Conservation (phyloP, 2,329 filamentous ascomycete species). For the Penicillium sp. region DNA sequence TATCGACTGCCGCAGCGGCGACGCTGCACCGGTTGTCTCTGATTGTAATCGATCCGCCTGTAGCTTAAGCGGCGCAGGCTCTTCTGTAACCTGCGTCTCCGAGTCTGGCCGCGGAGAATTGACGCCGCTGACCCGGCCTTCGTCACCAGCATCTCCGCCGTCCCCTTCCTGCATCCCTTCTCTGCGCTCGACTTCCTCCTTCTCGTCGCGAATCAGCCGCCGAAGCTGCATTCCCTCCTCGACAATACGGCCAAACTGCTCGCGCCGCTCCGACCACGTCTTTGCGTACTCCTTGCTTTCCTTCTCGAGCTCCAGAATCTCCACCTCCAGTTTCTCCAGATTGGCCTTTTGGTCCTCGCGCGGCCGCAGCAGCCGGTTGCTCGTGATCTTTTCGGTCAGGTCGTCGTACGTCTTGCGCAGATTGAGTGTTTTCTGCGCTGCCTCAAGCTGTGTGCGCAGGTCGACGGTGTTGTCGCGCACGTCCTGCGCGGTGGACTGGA, state of each 20-base stretch:
- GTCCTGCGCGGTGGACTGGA: conserved; percentile 70
- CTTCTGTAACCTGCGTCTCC: conserved; percentile 39
- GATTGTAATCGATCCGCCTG: conserved; percentile 30
- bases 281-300: conserved; percentile 77
- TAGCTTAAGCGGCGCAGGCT: conserved; percentile 21
- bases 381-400: conserved; percentile 79
- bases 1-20: conserved; percentile 36
- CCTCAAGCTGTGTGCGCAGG: conserved; percentile 70
- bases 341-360: conserved; percentile 78
- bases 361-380: conserved; percentile 71
- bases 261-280: conserved; percentile 79
- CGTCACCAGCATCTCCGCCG: conserved; percentile 52
- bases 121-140: conserved; percentile 42
- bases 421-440: conserved; percentile 69
- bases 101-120: conserved; percentile 50
- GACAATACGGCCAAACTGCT: conserved; percentile 84
- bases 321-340: conserved; percentile 76
- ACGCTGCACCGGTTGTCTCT: conserved; percentile 26
- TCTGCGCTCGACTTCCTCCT: conserved; percentile 84
- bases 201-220: conserved; percentile 85
- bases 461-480: conserved; percentile 72
- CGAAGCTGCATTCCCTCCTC: conserved; percentile 85
- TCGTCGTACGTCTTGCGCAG: conserved; percentile 84
- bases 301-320: conserved; percentile 80
- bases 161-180: conserved; percentile 71